Percentiles rank a stretch among this genome's conserved stretches.
These are phyloP conservation scores for Bacidia gigantensis DNA, from an alignment of 495 filamentous ascomycete species.

Conservation along the genomic window DNA sequence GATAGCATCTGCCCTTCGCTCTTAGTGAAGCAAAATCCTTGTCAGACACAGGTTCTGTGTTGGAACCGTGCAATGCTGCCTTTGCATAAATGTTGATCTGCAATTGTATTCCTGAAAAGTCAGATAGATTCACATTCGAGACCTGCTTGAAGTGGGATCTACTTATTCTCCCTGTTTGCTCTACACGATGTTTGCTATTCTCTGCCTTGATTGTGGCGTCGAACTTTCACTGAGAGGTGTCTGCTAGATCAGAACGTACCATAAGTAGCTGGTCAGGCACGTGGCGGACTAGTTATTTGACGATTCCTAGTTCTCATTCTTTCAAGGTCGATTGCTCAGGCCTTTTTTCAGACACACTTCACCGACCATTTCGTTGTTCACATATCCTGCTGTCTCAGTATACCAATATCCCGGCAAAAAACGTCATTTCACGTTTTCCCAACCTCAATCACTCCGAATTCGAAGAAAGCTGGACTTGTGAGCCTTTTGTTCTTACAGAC, in stretches of 20 bases:
- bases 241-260: slow-evolving; percentile 26
- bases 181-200: background rate
- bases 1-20: slow-evolving; percentile 5
- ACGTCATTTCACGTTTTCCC: slow-evolving; percentile 56
- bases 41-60: too few relatives aligned
- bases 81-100: too few relatives aligned
- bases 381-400: slow-evolving; percentile 59
- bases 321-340: slow-evolving; percentile 51
- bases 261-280: slow-evolving; percentile 65
- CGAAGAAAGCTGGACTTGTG: slow-evolving; percentile 56
- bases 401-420: slow-evolving; percentile 53
- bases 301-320: slow-evolving; percentile 36
- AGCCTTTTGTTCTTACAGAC: slow-evolving; percentile 76
- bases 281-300: slow-evolving; percentile 73
- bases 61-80: too few relatives aligned
- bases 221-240: slow-evolving; percentile 5
- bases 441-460: slow-evolving; percentile 64
- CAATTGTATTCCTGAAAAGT: too few relatives aligned
- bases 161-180: too few relatives aligned
- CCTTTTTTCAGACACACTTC: slow-evolving; percentile 82
- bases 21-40: too few relatives aligned
- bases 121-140: too few relatives aligned
- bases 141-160: too few relatives aligned
- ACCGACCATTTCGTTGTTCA: slow-evolving; percentile 85
- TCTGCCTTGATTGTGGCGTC: background rate